phyloP scores from a whole-genome alignment of 2,329 filamentous ascomycete genomes.

The Colletotrichum chlorophyti region DNA sequence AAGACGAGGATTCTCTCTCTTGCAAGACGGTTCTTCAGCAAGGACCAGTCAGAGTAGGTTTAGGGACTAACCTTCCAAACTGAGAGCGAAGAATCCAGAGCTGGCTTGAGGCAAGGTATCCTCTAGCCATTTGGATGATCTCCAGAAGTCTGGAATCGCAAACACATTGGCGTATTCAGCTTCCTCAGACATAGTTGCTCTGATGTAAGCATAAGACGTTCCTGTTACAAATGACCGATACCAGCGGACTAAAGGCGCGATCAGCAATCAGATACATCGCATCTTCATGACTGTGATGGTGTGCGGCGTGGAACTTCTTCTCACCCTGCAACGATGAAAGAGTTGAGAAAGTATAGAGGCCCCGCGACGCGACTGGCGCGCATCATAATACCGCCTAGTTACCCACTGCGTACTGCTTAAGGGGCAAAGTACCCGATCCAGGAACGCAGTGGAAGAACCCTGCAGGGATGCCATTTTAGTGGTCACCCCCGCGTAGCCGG shows the following conservation, averaged over 20 bases:
- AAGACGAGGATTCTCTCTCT: conserved; percentile 10
- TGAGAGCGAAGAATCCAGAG: conserved; percentile 51
- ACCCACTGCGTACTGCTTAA: no score
- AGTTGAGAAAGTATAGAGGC: background rate
- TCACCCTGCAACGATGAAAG: background rate
- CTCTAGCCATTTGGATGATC: conserved; percentile 57
- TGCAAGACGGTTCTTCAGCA: background rate
- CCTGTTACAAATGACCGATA: background rate
- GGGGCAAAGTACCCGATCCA: background rate
- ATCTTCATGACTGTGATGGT: background rate
- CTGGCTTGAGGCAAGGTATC: conserved; percentile 33
- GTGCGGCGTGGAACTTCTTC: background rate
- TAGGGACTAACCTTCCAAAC: conserved; percentile 41
- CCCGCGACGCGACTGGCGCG: conserved; percentile 21
- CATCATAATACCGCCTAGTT: no score
- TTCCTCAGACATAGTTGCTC: conserved; percentile 45
- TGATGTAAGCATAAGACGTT: background rate
- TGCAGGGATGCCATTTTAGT: background rate
- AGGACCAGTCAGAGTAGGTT: conserved; percentile 17
- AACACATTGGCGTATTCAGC: conserved; percentile 63
- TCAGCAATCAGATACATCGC: conserved; percentile 8
- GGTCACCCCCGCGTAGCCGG: conserved; percentile 13
- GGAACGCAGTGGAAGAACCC: conserved; percentile 1
- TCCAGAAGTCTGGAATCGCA: conserved; percentile 67
- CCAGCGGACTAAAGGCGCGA: background rate